Evolutionary conservation across 2,329 filamentous ascomycete species (phyloP).

Genomic region (Fusarium illudens): DNA sequence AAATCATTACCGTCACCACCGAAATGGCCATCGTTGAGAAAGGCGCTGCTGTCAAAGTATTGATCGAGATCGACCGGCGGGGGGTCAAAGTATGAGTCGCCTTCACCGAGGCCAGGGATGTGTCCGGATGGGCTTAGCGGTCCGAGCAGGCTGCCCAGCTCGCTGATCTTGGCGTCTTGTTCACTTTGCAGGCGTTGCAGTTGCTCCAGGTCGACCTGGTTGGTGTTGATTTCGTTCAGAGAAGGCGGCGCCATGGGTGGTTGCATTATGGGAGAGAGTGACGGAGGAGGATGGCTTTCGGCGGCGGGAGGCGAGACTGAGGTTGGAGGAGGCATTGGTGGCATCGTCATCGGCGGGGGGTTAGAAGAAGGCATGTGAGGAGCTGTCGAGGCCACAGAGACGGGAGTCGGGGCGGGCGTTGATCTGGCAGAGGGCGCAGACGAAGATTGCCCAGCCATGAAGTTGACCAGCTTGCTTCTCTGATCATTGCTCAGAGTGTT

Average conservation of each 20-base stretch:
- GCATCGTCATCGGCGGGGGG: conserved; percentile 26
- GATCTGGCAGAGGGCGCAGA: conserved; percentile 37
- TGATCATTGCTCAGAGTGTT: conserved; percentile 66
- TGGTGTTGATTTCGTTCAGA: conserved; percentile 71
- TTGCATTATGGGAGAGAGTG: conserved; percentile 61
- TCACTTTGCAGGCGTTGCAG: conserved; percentile 81
- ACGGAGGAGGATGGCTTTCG: conserved; percentile 44
- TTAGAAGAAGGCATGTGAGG: conserved; percentile 20
- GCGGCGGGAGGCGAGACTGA: conserved; percentile 40
- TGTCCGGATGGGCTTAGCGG: conserved; percentile 82
- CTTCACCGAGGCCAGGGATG: conserved; percentile 73
- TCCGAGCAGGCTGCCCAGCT: conserved; percentile 76
- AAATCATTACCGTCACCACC: conserved; percentile 58
- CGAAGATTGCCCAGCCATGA: conserved; percentile 61
- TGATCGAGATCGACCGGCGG: conserved; percentile 60
- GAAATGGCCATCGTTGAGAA: conserved; percentile 51
- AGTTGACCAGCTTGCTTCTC: conserved; percentile 65
- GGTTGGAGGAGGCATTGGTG: conserved; percentile 32
- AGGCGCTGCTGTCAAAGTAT: conserved; percentile 57
- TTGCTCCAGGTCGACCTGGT: conserved; percentile 78
- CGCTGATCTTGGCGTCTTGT: conserved; percentile 79
- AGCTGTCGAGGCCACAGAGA: conserved; percentile 12
- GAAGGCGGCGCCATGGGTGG: conserved; percentile 57
- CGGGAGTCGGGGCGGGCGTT: conserved; percentile 26
- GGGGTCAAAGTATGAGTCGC: conserved; percentile 48